These are phyloP conservation scores for Globisporangium rhizosaccharum DNA, from an alignment of 352 stramenopile genomes.

Conservation along the genomic window DNA sequence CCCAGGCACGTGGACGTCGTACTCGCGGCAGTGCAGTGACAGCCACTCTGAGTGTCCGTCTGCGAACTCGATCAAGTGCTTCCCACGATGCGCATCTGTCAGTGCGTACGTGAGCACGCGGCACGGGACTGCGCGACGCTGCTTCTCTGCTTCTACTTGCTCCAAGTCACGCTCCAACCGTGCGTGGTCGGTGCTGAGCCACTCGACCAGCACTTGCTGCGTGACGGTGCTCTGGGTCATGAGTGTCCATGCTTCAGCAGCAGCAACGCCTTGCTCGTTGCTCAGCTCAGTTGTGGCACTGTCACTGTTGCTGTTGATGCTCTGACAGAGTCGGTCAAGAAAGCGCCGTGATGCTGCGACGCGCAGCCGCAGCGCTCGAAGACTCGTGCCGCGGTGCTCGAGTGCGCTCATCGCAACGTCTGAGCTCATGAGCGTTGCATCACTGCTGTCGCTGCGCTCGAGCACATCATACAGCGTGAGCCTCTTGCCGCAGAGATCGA, in stretches of 20 bases:
- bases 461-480: slow-evolving; percentile 40
- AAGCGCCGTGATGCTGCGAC: slow-evolving; percentile 1
- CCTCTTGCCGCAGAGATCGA: slow-evolving; percentile 66
- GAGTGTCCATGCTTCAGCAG: neutral
- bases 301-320: neutral
- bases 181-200: slow-evolving; percentile 4
- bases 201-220: slow-evolving; percentile 3
- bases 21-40: slow-evolving; percentile 32
- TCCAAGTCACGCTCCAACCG: slow-evolving; percentile 7
- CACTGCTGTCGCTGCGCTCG: neutral
- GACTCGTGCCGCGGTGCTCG: neutral
- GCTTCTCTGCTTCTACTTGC: slow-evolving; percentile 6
- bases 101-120: slow-evolving; percentile 41
- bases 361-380: slow-evolving; percentile 5
- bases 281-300: neutral
- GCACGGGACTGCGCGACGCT: slow-evolving; percentile 12
- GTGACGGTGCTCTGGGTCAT: neutral
- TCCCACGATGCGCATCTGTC: slow-evolving; percentile 4
- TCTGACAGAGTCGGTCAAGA: slow-evolving; percentile 1
- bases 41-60: slow-evolving; percentile 50
- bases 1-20: slow-evolving; percentile 23
- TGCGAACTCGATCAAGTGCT: slow-evolving; percentile 49
- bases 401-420: neutral
- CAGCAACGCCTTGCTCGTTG: neutral
- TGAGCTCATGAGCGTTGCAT: slow-evolving; percentile 19